phyloP scores from a whole-genome alignment of 306 rosid genomes.

The Crataegus laevigata region DNA sequence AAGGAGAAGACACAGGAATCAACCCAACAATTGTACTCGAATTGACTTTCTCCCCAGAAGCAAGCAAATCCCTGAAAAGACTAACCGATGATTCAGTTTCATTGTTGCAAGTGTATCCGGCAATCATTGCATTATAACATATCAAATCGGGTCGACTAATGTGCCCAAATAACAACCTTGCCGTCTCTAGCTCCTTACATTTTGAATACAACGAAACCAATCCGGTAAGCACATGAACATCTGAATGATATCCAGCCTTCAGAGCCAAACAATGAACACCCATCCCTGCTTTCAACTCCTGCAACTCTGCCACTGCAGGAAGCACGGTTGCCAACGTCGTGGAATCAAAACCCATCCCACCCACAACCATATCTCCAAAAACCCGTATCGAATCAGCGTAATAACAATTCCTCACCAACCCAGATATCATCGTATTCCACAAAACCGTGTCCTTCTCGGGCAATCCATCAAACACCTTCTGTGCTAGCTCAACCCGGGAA shows the following conservation, averaged over 20 bases:
- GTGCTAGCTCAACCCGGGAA: constrained; percentile 46
- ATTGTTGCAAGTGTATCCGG: constrained; percentile 63
- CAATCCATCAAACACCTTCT: constrained; percentile 75
- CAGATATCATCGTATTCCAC: constrained; percentile 81
- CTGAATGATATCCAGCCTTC: constrained; percentile 54
- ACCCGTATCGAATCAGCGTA: constrained; percentile 34
- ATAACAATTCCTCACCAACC: constrained; percentile 56
- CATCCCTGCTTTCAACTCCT: constrained; percentile 54
- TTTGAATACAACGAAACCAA: constrained; percentile 79
- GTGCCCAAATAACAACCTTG: constrained; percentile 53
- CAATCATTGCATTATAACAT: constrained; percentile 79
- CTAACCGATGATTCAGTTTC: constrained; percentile 48
- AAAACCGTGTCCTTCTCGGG: constrained; percentile 53
- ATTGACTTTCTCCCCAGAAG: constrained; percentile 43
- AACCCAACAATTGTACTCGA: constrained; percentile 81
- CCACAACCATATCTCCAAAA: constrained; percentile 50
- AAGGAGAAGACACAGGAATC: constrained; percentile 76
- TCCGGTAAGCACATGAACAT: constrained; percentile 61
- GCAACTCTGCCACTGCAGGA: constrained; percentile 73
- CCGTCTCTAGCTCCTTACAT: constrained; percentile 46
- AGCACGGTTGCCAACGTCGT: constrained; percentile 55
- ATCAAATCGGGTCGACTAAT: constrained; percentile 60
- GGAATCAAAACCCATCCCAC: constrained; percentile 46
- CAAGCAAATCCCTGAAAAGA: constrained; percentile 58
- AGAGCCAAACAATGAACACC: constrained; percentile 62